phyloP scores from a whole-genome alignment of 2,329 filamentous ascomycete species.

The Apiospora malaysiana region DNA sequence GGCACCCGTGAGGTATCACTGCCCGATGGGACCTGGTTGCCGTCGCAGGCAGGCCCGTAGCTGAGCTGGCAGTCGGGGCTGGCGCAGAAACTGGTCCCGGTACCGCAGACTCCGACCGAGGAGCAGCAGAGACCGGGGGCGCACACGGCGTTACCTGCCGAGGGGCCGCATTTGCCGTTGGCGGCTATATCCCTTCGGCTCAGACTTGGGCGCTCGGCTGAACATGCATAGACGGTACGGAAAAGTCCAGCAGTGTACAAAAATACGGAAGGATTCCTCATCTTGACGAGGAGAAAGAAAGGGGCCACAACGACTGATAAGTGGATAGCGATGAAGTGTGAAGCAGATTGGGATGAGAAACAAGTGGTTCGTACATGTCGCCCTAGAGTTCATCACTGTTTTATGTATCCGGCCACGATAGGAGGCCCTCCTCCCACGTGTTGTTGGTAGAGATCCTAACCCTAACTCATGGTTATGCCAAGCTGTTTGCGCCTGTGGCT shows the following conservation, averaged over 20 bases:
- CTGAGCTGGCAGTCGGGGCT: slow-evolving; percentile 38
- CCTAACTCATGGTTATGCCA: neutral
- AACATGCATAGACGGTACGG: neutral
- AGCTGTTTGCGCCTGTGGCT: neutral
- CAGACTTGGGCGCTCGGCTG: neutral
- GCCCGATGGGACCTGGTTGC: slow-evolving; percentile 30
- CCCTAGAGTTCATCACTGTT: neutral
- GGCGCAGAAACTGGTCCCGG: slow-evolving; percentile 31
- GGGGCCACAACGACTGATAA: neutral
- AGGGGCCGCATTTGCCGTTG: slow-evolving; percentile 28
- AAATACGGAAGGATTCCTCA: neutral
- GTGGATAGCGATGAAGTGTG: neutral
- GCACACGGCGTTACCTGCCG: slow-evolving; percentile 31
- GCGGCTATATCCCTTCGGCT: neutral
- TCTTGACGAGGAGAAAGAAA: neutral
- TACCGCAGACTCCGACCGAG: slow-evolving; percentile 43
- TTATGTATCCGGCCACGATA: neutral
- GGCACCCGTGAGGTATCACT: slow-evolving; percentile 3
- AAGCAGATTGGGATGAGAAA: neutral
- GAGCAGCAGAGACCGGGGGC: slow-evolving; percentile 34
- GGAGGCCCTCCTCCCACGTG: neutral
- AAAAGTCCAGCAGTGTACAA: neutral
- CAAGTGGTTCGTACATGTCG: neutral
- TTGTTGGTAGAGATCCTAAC: neutral
- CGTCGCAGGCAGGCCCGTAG: slow-evolving; percentile 39